Percentiles rank a stretch among this genome's conserved stretches.
phyloP scores from a whole-genome alignment of 2,329 filamentous ascomycete species.

The Cryphonectria parasitica region DNA sequence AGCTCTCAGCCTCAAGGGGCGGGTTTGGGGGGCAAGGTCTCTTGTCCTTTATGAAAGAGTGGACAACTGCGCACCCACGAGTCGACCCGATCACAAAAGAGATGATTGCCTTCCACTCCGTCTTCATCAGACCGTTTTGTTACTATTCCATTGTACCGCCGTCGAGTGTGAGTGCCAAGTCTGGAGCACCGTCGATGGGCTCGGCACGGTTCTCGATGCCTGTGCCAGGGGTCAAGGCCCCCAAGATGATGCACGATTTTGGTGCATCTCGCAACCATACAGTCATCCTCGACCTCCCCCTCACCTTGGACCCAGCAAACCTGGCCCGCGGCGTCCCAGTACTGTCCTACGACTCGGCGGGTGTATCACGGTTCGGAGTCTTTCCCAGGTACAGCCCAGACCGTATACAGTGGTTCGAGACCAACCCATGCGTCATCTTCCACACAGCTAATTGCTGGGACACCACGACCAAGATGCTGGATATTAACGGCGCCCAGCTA shows the following conservation, averaged over 20 bases:
- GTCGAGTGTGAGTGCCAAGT: neutral
- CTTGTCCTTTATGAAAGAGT: conserved; percentile 68
- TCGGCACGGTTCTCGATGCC: conserved; percentile 52
- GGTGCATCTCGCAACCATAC: conserved; percentile 67
- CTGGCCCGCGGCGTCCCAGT: conserved; percentile 58
- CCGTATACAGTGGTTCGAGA: conserved; percentile 68
- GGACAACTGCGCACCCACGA: conserved; percentile 72
- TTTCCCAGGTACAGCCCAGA: conserved; percentile 66
- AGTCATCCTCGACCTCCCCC: conserved; percentile 70
- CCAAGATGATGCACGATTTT: conserved; percentile 80
- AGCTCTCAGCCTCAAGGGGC: conserved; percentile 10
- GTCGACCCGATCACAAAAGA: conserved; percentile 68
- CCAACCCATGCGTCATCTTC: conserved; percentile 69
- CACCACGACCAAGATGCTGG: conserved; percentile 28
- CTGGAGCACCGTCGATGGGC: conserved; percentile 19
- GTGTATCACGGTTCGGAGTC: conserved; percentile 66
- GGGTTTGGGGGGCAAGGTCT: conserved; percentile 60
- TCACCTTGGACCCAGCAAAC: conserved; percentile 67
- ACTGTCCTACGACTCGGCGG: conserved; percentile 61
- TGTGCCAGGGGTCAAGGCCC: conserved; percentile 63
- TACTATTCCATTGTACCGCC: conserved; percentile 59
- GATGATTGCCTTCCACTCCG: conserved; percentile 69
- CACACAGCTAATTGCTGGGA: conserved; percentile 77
- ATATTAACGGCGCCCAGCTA: conserved; percentile 36
- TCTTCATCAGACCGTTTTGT: conserved; percentile 67